Conservation (phyloP, 257 asterid genomes). For the Ehretia macrophylla region DNA sequence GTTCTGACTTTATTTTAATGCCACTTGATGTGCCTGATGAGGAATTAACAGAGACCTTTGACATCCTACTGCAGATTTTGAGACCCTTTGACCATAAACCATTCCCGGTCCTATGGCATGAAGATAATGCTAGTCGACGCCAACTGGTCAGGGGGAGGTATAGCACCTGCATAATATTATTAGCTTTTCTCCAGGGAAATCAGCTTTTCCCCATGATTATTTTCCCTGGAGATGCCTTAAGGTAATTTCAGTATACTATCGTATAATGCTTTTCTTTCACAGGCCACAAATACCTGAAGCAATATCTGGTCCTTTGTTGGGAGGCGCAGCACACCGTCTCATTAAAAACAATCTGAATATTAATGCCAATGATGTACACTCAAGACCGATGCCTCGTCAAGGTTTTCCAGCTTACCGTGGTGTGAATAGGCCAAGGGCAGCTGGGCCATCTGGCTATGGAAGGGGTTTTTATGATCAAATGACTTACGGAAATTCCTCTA, state of each 20-base stretch:
- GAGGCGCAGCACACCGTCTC: conserved; percentile 93
- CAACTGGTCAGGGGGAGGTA: conserved; percentile 67
- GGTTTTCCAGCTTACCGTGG: conserved; percentile 36
- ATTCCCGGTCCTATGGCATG: conserved; percentile 80
- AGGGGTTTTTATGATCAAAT: conserved; percentile 39
- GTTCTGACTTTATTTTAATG: conserved; percentile 2
- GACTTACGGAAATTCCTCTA: conserved; percentile 24
- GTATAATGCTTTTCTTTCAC: conserved; percentile 22
- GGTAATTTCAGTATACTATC: neutral
- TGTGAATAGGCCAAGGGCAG: conserved; percentile 49
- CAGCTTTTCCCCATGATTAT: too few relatives aligned
- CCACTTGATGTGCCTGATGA: conserved; percentile 1
- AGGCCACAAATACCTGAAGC: conserved; percentile 82
- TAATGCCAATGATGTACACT: conserved; percentile 26
- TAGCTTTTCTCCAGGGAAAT: too few relatives aligned
- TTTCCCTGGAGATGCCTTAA: neutral
- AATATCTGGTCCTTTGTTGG: conserved; percentile 73
- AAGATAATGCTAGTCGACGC: conserved; percentile 68
- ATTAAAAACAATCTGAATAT: conserved; percentile 63
- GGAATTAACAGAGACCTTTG: conserved; percentile 1
- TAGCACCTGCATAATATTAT: conserved; percentile 1
- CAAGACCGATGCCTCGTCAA: conserved; percentile 23
- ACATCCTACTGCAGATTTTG: conserved; percentile 43
- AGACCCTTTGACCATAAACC: conserved; percentile 72
- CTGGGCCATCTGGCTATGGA: conserved; percentile 75